These are phyloP conservation scores for Citrullus colocynthis DNA, from an alignment of 306 rosid species.

Conservation along the genomic window DNA sequence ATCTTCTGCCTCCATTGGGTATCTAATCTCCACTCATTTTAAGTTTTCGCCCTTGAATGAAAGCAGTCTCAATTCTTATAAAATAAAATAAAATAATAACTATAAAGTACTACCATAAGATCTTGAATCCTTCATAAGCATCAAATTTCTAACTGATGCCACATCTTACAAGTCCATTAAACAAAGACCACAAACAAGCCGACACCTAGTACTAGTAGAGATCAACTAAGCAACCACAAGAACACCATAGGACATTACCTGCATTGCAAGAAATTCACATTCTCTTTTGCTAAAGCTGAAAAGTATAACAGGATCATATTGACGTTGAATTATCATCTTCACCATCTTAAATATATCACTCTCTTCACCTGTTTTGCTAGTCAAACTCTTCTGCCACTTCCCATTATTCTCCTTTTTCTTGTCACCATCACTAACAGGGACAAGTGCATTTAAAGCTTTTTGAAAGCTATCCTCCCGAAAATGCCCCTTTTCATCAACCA, in stretches of 20 bases:
- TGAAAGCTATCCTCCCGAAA: slow-evolving; percentile 87
- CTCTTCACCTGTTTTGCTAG: slow-evolving; percentile 55
- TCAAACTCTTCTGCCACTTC: slow-evolving; percentile 69
- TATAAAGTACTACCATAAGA: neutral
- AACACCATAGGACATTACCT: slow-evolving; percentile 35
- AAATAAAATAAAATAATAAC: neutral
- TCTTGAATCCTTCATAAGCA: neutral
- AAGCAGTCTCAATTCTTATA: neutral
- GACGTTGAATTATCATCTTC: slow-evolving; percentile 91
- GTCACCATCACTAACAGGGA: slow-evolving; percentile 40
- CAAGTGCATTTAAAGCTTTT: slow-evolving; percentile 63
- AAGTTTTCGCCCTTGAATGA: neutral
- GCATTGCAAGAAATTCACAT: slow-evolving; percentile 92
- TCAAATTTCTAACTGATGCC: neutral
- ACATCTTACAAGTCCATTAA: neutral
- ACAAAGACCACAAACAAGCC: neutral
- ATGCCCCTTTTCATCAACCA: slow-evolving; percentile 76
- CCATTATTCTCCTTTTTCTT: slow-evolving; percentile 49
- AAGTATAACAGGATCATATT: slow-evolving; percentile 87
- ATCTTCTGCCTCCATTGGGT: neutral
- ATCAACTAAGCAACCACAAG: neutral
- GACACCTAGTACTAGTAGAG: neutral
- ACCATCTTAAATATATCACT: slow-evolving; percentile 96
- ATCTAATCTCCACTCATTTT: neutral
- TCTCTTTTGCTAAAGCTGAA: slow-evolving; percentile 98